Evolutionary conservation across 768 basidiomycete species (phyloP).

Genomic region (Calocybe gangraenosa): DNA sequence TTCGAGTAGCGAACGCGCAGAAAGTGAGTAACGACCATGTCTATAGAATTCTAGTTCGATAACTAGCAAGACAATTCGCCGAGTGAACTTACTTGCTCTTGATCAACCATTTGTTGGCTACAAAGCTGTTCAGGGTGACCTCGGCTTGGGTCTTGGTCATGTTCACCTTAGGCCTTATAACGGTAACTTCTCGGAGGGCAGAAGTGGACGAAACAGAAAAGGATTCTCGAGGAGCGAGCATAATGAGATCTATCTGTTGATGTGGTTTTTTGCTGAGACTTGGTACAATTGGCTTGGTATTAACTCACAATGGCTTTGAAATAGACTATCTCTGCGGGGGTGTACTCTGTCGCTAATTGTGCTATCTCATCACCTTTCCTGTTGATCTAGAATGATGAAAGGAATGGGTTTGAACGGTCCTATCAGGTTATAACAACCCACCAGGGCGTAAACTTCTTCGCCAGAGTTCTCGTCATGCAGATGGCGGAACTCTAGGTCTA

Average conservation of each 20-base stretch:
- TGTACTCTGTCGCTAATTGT: conserved; percentile 82
- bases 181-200: conserved; percentile 66
- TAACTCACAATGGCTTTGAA: conserved; percentile 75
- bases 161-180: conserved; percentile 51
- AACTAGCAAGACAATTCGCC: background rate
- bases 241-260: conserved; percentile 78
- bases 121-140: conserved; percentile 69
- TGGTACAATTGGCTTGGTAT: background rate
- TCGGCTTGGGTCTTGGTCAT: conserved; percentile 79
- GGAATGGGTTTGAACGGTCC: background rate
- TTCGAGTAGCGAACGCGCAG: conserved; percentile 71
- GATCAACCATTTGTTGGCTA: conserved; percentile 75
- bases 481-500: conserved; percentile 71
- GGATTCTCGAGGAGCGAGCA: conserved; percentile 69
- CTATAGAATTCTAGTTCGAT: conserved; percentile 25
- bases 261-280: background rate
- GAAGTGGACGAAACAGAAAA: conserved; percentile 77
- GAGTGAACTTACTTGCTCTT: conserved; percentile 63
- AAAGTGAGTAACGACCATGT: conserved; percentile 70
- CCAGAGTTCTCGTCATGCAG: conserved; percentile 63
- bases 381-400: conserved; percentile 55
- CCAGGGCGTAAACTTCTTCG: conserved; percentile 62
- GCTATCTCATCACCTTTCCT: conserved; percentile 76
- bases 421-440: conserved; percentile 29
- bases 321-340: conserved; percentile 71